These are phyloP conservation scores for Linnemannia exigua DNA, from an alignment of 192 early-diverging fungal genomes.

Conservation along the genomic window DNA sequence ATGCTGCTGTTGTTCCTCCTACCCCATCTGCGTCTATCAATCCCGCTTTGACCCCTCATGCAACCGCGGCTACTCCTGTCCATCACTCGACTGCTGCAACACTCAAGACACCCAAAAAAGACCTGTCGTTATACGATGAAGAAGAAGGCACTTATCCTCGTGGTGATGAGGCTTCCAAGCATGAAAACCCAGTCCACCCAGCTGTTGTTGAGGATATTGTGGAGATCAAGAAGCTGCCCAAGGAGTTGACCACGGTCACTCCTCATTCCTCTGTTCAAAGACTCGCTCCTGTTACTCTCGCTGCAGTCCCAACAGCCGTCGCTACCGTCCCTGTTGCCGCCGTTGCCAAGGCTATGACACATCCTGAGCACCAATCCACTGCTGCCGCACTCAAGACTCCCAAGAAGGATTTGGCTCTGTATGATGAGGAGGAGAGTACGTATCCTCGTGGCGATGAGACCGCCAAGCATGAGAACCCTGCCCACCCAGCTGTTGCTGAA, in stretches of 20 bases:
- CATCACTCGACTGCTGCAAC: slow-evolving; percentile 2
- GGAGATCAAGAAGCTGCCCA: neutral
- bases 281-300: neutral
- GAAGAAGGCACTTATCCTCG: slow-evolving; percentile 16
- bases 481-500: neutral
- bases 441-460: slow-evolving; percentile 20
- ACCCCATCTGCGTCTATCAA: neutral
- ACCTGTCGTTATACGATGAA: slow-evolving; percentile 10
- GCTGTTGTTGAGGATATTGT: neutral
- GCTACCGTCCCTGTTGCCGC: neutral
- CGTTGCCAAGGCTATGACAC: neutral
- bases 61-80: neutral
- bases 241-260: neutral
- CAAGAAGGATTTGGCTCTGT: neutral
- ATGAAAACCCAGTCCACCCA: slow-evolving; percentile 9
- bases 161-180: neutral
- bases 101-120: neutral
- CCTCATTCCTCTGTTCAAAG: neutral
- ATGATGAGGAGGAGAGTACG: slow-evolving; percentile 20
- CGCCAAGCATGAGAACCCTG: slow-evolving; percentile 17
- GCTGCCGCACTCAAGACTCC: neutral
- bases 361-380: neutral
- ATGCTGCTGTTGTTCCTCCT: neutral
- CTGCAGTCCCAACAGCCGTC: neutral
- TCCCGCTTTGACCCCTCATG: neutral